A percentile compares a stretch with the other conserved stretches of the same genome.
These are phyloP conservation scores for Saitozyma sp. DNA, from an alignment of 768 basidiomycete species.

Conservation along the genomic window DNA sequence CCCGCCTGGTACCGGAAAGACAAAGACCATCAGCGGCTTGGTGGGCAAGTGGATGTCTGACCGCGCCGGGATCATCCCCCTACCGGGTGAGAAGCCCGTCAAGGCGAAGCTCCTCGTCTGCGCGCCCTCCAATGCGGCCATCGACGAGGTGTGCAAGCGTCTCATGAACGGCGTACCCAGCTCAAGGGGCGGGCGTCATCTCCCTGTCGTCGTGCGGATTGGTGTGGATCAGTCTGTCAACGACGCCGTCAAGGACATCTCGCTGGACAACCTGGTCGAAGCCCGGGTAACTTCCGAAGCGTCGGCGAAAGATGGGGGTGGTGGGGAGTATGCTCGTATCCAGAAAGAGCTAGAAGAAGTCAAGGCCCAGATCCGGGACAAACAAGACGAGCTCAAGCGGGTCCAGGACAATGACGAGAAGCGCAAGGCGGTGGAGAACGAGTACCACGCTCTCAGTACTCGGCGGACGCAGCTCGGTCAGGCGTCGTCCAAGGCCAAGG, in stretches of 20 bases:
- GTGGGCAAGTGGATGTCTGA: conserved; percentile 75
- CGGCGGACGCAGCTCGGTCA: conserved; percentile 66
- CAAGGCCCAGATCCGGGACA: conserved; percentile 63
- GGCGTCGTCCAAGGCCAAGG: conserved; percentile 72
- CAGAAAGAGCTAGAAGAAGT: conserved; percentile 70
- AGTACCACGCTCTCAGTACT: conserved; percentile 68
- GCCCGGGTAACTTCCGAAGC: conserved; percentile 52
- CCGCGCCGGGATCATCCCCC: conserved; percentile 53
- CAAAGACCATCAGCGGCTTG: conserved; percentile 94
- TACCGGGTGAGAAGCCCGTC: conserved; percentile 57
- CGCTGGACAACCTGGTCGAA: conserved; percentile 84
- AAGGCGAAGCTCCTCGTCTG: conserved; percentile 81
- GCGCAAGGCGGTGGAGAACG: conserved; percentile 64
- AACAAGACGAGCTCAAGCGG: conserved; percentile 63
- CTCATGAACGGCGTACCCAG: conserved; percentile 75
- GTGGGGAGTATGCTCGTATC: conserved; percentile 62
- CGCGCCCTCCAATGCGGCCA: conserved; percentile 97
- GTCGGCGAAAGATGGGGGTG: conserved; percentile 51
- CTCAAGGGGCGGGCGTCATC: conserved; percentile 59
- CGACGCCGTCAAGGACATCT: conserved; percentile 76
- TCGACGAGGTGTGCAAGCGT: conserved; percentile 90
- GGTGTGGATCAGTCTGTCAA: conserved; percentile 76
- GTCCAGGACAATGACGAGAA: conserved; percentile 64
- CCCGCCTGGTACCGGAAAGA: conserved; percentile 97
- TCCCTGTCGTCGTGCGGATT: conserved; percentile 83